These are phyloP conservation scores for Pseudocercospora eumusae DNA, from an alignment of 2,329 filamentous ascomycete genomes.

Conservation along the genomic window DNA sequence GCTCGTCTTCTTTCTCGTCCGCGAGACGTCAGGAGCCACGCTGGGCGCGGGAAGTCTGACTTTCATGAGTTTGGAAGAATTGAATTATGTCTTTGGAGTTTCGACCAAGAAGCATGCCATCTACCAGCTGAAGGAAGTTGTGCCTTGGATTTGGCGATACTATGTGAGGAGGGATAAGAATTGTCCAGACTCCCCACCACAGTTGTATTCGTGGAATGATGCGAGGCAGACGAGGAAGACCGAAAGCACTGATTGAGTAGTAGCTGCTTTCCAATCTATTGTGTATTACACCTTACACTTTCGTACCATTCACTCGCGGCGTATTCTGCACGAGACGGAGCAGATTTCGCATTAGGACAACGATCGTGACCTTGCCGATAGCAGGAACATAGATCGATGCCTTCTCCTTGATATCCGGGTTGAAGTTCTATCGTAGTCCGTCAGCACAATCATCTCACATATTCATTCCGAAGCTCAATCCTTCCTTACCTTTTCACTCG, in stretches of 20 bases:
- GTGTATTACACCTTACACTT: conserved; percentile 1
- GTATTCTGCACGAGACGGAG: conserved; percentile 54
- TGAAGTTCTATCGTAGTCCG: conserved; percentile 67
- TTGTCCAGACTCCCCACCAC: conserved; percentile 1
- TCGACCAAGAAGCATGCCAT: conserved; percentile 15
- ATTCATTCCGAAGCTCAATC: no score
- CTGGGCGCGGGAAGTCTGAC: conserved; percentile 28
- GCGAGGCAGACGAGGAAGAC: background rate
- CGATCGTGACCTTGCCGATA: conserved; percentile 96
- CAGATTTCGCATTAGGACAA: conserved; percentile 83
- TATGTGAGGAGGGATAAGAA: background rate
- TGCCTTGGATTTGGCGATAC: conserved; percentile 22
- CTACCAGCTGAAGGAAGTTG: conserved; percentile 16
- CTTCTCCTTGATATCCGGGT: conserved; percentile 86
- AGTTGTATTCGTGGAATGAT: conserved; percentile 14
- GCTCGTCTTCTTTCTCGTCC: conserved; percentile 39
- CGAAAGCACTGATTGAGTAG: background rate
- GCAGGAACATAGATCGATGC: conserved; percentile 96
- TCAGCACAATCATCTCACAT: background rate
- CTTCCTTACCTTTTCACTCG: conserved; percentile 83
- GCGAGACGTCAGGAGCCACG: conserved; percentile 35
- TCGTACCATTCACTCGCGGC: conserved; percentile 19
- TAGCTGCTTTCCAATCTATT: background rate
- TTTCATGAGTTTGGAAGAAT: conserved; percentile 35
- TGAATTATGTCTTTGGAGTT: conserved; percentile 38